phyloP scores from a whole-genome alignment of 1,139 yeast genomes.

The Candida glucosophila region DNA sequence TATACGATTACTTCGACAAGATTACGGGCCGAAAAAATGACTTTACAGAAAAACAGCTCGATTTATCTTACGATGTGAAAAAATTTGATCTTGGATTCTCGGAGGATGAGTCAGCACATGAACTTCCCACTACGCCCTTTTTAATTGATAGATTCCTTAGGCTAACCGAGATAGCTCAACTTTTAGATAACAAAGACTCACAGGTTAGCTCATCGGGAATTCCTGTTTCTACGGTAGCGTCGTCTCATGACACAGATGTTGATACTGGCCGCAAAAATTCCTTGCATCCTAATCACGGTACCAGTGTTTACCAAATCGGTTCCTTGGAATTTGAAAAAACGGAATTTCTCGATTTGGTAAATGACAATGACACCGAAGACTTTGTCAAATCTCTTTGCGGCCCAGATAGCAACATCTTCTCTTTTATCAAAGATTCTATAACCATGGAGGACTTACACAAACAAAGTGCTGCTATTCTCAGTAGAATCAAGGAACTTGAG shows the following conservation, averaged over 20 bases:
- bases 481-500: constrained; percentile 27
- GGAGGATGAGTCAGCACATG: constrained; percentile 39
- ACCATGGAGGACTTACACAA: constrained; percentile 38
- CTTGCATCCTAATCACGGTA: too few species aligned
- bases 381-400: constrained; percentile 41
- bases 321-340: constrained; percentile 48
- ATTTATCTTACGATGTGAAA: constrained; percentile 48
- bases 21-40: constrained; percentile 66
- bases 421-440: constrained; percentile 37
- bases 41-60: constrained; percentile 50
- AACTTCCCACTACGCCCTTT: constrained; percentile 60
- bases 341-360: constrained; percentile 37
- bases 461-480: constrained; percentile 32
- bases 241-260: constrained; percentile 8
- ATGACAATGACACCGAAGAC: constrained; percentile 42
- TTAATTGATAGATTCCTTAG: constrained; percentile 59
- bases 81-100: constrained; percentile 42
- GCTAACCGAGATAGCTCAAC: constrained; percentile 48
- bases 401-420: constrained; percentile 36
- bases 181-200: constrained; percentile 21
- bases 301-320: constrained; percentile 41
- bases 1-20: constrained; percentile 60
- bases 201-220: background rate
- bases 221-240: too few species aligned
- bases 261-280: constrained; percentile 13